Evolutionary conservation across 1,284 basidiomycete genomes (phyloP).

Genomic region (Rugosomyces carneus): DNA sequence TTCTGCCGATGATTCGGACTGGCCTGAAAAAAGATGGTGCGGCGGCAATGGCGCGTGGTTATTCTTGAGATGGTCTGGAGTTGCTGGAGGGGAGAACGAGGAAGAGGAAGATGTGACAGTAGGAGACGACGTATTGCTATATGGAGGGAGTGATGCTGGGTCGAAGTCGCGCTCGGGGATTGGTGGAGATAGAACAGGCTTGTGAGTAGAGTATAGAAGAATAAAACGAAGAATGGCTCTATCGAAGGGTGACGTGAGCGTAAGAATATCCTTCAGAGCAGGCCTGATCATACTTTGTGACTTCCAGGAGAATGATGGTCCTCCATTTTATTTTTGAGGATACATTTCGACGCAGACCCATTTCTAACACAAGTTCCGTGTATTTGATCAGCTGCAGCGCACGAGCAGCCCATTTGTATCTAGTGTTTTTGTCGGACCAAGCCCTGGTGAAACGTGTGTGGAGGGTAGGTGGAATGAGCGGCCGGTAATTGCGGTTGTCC

Average conservation of each 20-base stretch:
- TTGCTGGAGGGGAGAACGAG: slow-evolving; percentile 44
- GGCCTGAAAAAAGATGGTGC: slow-evolving; percentile 50
- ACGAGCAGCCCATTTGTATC: slow-evolving; percentile 75
- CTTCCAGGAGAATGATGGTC: slow-evolving; percentile 67
- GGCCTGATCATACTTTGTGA: slow-evolving; percentile 63
- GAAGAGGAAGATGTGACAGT: slow-evolving; percentile 54
- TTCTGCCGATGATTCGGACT: slow-evolving; percentile 54
- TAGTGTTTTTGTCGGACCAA: slow-evolving; percentile 62
- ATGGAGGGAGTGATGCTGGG: slow-evolving; percentile 55
- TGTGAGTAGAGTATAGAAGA: slow-evolving; percentile 64
- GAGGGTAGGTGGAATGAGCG: slow-evolving; percentile 58
- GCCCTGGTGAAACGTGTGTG: slow-evolving; percentile 80
- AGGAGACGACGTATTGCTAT: slow-evolving; percentile 48
- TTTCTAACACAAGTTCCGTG: slow-evolving; percentile 80
- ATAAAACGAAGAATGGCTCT: slow-evolving; percentile 71
- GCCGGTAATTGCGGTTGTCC: slow-evolving; percentile 59
- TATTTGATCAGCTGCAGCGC: slow-evolving; percentile 71
- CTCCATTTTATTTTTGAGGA: slow-evolving; percentile 62
- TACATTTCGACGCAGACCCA: slow-evolving; percentile 71
- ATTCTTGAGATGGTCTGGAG: slow-evolving; percentile 72
- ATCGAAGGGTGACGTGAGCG: slow-evolving; percentile 11
- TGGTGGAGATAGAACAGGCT: slow-evolving; percentile 69
- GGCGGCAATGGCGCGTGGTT: slow-evolving; percentile 62
- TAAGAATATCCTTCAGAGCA: slow-evolving; percentile 3
- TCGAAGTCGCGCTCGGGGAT: slow-evolving; percentile 86